Percentiles rank a stretch among this genome's conserved stretches.
These are phyloP conservation scores for Tribonema minus DNA, from an alignment of 108 stramenopile species.

Conservation along the genomic window DNA sequence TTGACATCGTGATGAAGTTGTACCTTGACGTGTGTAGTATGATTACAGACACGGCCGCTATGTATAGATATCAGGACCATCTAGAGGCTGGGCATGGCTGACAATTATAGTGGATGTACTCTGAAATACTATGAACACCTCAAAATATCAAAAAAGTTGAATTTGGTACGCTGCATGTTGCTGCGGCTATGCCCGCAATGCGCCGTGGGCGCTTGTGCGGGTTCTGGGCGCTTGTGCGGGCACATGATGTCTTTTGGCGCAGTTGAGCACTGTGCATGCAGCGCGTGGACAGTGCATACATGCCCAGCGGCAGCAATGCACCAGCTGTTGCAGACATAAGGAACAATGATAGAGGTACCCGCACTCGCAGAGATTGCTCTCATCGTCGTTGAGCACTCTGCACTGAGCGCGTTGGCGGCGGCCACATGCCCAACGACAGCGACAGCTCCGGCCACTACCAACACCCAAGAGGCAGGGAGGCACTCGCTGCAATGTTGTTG, in stretches of 20 bases:
- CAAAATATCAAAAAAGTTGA: neutral
- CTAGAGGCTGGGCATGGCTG: neutral
- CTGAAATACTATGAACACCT: neutral
- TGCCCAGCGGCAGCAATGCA: too few species aligned
- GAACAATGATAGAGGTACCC: too few species aligned
- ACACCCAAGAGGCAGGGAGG: too few species aligned
- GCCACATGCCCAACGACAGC: slow-evolving; percentile 37
- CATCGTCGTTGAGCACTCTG: too few species aligned
- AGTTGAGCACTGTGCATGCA: too few species aligned
- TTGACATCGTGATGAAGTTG: neutral
- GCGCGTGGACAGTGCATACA: too few species aligned
- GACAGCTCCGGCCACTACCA: slow-evolving; percentile 29
- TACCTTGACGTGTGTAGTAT: neutral
- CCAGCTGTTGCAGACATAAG: too few species aligned
- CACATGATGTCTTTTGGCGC: too few species aligned
- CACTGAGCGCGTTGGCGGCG: slow-evolving; percentile 46
- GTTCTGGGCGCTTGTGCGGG: neutral
- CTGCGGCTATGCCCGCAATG: neutral
- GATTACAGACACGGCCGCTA: neutral
- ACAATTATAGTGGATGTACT: neutral
- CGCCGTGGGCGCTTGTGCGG: neutral
- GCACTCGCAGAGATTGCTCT: too few species aligned
- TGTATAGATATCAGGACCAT: neutral
- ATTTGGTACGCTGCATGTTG: neutral
- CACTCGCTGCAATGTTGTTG: too few species aligned